Base-by-base conservation (phyloP, 1,284 basidiomycete species). In the Veloboletus limbatus region DNA sequence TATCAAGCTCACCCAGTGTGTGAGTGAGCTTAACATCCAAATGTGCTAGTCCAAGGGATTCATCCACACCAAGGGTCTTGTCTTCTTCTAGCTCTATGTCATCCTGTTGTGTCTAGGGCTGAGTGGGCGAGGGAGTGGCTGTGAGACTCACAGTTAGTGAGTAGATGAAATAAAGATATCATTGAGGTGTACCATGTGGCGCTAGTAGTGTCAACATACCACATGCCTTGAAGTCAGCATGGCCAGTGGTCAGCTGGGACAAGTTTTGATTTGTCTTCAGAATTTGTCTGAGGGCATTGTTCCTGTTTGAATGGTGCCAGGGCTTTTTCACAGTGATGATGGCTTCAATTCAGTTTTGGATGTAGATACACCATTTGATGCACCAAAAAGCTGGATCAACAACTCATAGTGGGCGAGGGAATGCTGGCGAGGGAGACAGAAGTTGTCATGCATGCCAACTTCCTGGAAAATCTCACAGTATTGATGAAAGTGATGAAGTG, bases 11-110 rank as follows among this genome's bases (percentile, higher is more conserved):
- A 45, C 36, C 24, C 7, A 6, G 6, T 16, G 17, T 40, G 13
- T 21, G n/a, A 26, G 44, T 25, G 9, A 45, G 44, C 37, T 39
- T 45, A n/a, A 40, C 30, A 40, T 45, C 37, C 9, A 20, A 45
- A 40, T 45, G 31, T 6, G 24, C 37, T 3, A 40, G 37, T 16
- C 37, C 11, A 10, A 26, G 24, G 18, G 13, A 27, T 8, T 40
- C 20, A 21, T 39, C 17, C 6, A 40, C 35, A 14, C 22, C 26
- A 26, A 16, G 4, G 20, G 22, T 7, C 24, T 18, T 13, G 22
- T 38, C 17, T 21, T 39, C 36, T 28, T 43, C 40, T 10, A 4
- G n/a, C 8, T 27, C 31, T 4, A 16, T 14, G 2, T 43, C 4
- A 3, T 28, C 25, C 14, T 43, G 10, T 35, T 28, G 20, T 13